These are phyloP conservation scores for Saksenaea oblongispora DNA, from an alignment of 371 early-diverging fungal genomes.

Conservation along the genomic window DNA sequence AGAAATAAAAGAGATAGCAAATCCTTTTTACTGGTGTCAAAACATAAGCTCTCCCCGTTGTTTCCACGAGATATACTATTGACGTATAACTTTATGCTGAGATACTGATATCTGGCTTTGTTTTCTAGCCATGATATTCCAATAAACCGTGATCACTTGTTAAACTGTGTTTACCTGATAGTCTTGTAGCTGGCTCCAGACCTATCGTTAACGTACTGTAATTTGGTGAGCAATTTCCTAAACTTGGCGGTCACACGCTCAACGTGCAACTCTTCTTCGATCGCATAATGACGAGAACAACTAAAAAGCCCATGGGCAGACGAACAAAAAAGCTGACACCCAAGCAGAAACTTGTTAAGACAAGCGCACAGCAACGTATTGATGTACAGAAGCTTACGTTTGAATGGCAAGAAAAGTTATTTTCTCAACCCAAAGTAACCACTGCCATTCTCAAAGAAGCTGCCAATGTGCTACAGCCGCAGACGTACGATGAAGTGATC, in stretches of 20 bases:
- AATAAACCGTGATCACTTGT: no score
- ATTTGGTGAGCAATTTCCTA: no score
- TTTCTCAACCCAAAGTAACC: slow-evolving; percentile 27
- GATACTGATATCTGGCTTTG: no score
- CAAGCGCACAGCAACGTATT: slow-evolving; percentile 50
- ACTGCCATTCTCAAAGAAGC: slow-evolving; percentile 28
- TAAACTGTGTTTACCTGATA: no score
- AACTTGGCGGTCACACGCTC: neutral
- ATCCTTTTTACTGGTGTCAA: no score
- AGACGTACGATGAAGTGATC: slow-evolving; percentile 62
- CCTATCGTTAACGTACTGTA: no score
- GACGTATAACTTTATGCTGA: no score
- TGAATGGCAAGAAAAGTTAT: slow-evolving; percentile 62
- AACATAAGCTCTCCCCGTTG: no score
- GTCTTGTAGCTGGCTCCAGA: no score
- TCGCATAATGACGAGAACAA: slow-evolving; percentile 1
- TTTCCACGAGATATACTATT: no score
- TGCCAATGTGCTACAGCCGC: slow-evolving; percentile 42
- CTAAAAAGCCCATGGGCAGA: neutral
- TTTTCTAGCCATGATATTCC: no score
- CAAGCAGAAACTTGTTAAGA: slow-evolving; percentile 47
- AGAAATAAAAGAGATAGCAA: no score
- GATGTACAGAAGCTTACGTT: slow-evolving; percentile 53
- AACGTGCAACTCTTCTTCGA: neutral
- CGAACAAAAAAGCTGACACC: slow-evolving; percentile 33